phyloP scores from a whole-genome alignment of 1,139 yeast species.

The Meyerozyma carpophila region DNA sequence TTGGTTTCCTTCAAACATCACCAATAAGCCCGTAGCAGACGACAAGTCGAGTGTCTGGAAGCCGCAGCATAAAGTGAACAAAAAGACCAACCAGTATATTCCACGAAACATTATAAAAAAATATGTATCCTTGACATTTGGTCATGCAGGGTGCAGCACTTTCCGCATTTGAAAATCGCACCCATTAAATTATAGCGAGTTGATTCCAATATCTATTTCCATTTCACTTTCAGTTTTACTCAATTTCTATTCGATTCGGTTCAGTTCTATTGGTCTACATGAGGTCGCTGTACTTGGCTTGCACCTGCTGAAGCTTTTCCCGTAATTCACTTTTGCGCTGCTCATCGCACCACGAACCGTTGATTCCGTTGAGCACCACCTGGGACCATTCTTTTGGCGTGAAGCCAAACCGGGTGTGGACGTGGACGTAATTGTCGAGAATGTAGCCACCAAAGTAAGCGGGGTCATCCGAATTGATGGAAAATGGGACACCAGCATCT shows the following conservation, averaged over 20 bases:
- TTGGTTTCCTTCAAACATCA: neutral
- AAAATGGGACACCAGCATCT: slow-evolving; percentile 61
- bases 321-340: slow-evolving; percentile 45
- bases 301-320: slow-evolving; percentile 40
- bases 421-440: slow-evolving; percentile 64
- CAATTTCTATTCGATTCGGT: neutral
- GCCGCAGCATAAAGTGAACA: neutral
- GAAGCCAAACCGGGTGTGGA: slow-evolving; percentile 61
- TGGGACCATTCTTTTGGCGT: slow-evolving; percentile 50
- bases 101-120: neutral
- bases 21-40: neutral
- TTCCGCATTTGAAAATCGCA: neutral
- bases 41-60: neutral
- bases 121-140: neutral
- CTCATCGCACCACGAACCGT: slow-evolving; percentile 65
- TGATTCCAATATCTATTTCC: no score
- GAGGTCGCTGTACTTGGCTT: slow-evolving; percentile 31
- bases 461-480: slow-evolving; percentile 80
- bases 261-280: neutral
- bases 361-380: slow-evolving; percentile 54
- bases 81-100: neutral
- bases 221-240: no score
- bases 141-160: neutral
- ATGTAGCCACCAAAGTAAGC: slow-evolving; percentile 84
- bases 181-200: no score